phyloP scores from a whole-genome alignment of 2,329 filamentous ascomycete genomes.

The Claviceps capensis region DNA sequence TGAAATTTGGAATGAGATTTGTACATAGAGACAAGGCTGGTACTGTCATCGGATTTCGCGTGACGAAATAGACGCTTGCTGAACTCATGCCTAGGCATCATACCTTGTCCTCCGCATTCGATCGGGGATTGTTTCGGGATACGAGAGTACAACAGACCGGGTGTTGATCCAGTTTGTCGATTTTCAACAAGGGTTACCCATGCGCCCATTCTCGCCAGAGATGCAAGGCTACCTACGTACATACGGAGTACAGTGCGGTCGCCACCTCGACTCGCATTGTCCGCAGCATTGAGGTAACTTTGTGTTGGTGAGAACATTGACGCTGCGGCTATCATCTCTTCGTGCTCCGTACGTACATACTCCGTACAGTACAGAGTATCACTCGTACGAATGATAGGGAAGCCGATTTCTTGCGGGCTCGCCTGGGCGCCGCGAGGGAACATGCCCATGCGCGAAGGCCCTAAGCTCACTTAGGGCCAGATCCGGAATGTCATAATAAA shows the following conservation, averaged over 20 bases:
- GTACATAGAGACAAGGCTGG: too few relatives aligned
- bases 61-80: neutral
- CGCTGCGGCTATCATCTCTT: too few relatives aligned
- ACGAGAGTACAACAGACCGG: constrained; percentile 1
- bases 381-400: neutral
- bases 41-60: too few relatives aligned
- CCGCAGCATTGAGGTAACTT: too few relatives aligned
- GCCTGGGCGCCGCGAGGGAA: neutral
- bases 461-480: neutral
- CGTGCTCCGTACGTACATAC: too few relatives aligned
- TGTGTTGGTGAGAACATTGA: too few relatives aligned
- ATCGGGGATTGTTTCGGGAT: neutral
- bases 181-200: neutral
- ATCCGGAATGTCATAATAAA: too few relatives aligned
- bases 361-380: too few relatives aligned
- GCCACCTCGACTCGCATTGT: neutral
- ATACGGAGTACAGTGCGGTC: too few relatives aligned
- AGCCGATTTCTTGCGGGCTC: neutral
- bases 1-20: too few relatives aligned
- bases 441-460: neutral
- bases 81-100: neutral
- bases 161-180: neutral
- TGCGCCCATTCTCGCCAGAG: neutral
- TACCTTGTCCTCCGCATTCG: neutral
- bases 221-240: too few relatives aligned